A percentile compares a stretch with the other conserved stretches of the same genome.
These are phyloP conservation scores for Chiua sp. DNA, from an alignment of 1,284 basidiomycete species.

Conservation along the genomic window DNA sequence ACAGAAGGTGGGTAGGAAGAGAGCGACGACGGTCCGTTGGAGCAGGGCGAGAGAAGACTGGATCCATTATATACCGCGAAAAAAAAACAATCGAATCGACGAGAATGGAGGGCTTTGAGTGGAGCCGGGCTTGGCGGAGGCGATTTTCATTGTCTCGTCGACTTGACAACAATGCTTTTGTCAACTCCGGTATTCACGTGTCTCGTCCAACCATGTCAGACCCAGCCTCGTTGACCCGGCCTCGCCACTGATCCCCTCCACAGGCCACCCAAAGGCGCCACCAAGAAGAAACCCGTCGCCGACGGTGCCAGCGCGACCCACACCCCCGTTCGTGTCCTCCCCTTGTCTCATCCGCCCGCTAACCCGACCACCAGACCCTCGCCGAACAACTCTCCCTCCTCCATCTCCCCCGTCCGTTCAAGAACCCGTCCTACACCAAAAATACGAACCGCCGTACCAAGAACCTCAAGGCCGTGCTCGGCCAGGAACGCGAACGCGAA, in stretches of 20 bases:
- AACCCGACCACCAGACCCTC: constrained; percentile 50
- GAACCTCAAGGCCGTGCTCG: constrained; percentile 76
- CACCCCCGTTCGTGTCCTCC: constrained; percentile 26
- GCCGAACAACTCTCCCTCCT: constrained; percentile 76
- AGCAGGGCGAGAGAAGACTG: background rate
- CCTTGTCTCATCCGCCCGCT: background rate
- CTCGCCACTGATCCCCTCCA: background rate
- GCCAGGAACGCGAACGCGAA: constrained; percentile 77
- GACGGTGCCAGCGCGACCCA: constrained; percentile 23
- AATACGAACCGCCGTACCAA: constrained; percentile 72
- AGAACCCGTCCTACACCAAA: constrained; percentile 71
- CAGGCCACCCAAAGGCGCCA: constrained; percentile 42
- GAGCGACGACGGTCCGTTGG: background rate
- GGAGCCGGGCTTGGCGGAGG: too few relatives aligned
- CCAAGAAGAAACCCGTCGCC: constrained; percentile 30
- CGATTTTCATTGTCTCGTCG: background rate
- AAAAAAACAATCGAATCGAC: too few relatives aligned
- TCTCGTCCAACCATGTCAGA: constrained; percentile 6
- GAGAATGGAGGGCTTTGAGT: too few relatives aligned
- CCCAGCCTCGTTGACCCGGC: background rate
- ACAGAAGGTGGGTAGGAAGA: background rate
- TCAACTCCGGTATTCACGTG: too few relatives aligned
- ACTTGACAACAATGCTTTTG: background rate
- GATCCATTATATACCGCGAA: too few relatives aligned
- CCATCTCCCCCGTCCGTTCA: constrained; percentile 72